Evolutionary conservation across 805 yeast species (phyloP), one percentile per base, ranked within the genome.

Genomic region (Ogataea sp.): DNA sequence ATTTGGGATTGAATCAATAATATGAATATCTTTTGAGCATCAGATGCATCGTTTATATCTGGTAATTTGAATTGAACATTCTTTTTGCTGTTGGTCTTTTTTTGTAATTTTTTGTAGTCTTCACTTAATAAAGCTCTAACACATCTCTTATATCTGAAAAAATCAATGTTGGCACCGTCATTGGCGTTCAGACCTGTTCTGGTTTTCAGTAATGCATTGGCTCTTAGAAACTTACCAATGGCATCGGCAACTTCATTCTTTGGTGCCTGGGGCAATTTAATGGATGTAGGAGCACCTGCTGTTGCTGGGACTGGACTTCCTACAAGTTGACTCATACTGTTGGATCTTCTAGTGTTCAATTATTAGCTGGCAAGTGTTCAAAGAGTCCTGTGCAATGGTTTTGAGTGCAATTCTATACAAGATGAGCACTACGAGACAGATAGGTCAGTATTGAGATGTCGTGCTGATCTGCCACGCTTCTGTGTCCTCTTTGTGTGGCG

Each of bases 61-160:
- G 65, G 64, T n/a, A 57, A 37, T 11, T 37, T 34, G 9, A 42
- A n/a, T n/a, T n/a, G n/a, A n/a, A n/a, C n/a, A n/a, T n/a, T n/a
- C n/a, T n/a, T 33, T 68, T 70, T 39, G 64, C 49, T 38, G 72
- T 74, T 45, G 66, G 73, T 45, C 52, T 58, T 49, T 32, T 55
- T 57, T 35, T 48, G 51, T 36, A 49, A 46, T 34, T 52, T 53
- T 25, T 70, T 69, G 61, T 87, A 93, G 34, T 81, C 89, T 2
- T 75, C 81, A 39, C 87, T 76, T 27, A 77, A 63, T 41, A 90
- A 68, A 1, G 94, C 95, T 48, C 97, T 69, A 13, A 76, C 64
- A 32, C 86, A 82, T 52, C 98, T 75, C 60, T 90, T 90, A 59
- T 70, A 83, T 48, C 95, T 71, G 72, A 90, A 93, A 59, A 93